Percentiles rank a stretch among this genome's conserved stretches.
Evolutionary conservation across 306 rosid genomes (phyloP).

Genomic region (Crataegus laevigata): DNA sequence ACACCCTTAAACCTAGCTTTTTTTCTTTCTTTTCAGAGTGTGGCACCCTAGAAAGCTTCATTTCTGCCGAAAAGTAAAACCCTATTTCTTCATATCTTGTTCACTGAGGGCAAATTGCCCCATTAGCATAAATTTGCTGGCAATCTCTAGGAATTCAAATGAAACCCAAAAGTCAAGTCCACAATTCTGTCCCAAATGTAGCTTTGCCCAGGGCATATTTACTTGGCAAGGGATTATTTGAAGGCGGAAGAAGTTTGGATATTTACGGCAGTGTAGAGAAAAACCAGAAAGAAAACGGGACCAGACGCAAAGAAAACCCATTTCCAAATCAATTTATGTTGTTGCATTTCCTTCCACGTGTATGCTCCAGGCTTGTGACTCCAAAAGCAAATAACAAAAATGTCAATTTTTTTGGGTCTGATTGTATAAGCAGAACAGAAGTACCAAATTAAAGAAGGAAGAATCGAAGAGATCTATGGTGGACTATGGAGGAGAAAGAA

Average conservation of each 20-base stretch:
- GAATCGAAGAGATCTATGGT: too few species aligned
- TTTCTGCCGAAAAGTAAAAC: neutral
- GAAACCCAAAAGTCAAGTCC: neutral
- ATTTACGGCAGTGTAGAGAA: conserved; percentile 44
- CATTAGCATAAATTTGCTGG: neutral
- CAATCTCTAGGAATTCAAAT: neutral
- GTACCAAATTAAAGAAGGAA: too few species aligned
- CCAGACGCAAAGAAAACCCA: conserved; percentile 39
- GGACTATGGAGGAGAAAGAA: too few species aligned
- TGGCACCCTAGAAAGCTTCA: neutral
- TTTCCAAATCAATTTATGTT: conserved; percentile 34
- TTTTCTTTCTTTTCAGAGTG: neutral
- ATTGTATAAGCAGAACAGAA: neutral
- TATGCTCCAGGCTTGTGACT: neutral
- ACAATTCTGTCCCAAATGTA: neutral
- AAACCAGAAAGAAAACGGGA: conserved; percentile 40
- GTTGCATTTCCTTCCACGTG: neutral
- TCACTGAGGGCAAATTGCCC: neutral
- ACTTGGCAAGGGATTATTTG: conserved; percentile 3
- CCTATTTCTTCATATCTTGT: neutral
- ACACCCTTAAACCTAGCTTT: neutral
- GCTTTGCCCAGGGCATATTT: neutral
- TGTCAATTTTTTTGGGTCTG: neutral
- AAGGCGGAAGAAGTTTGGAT: conserved; percentile 67
- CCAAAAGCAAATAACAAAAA: neutral